phyloP scores from a whole-genome alignment of 495 filamentous ascomycete species.

The Chaetomium fimeti region DNA sequence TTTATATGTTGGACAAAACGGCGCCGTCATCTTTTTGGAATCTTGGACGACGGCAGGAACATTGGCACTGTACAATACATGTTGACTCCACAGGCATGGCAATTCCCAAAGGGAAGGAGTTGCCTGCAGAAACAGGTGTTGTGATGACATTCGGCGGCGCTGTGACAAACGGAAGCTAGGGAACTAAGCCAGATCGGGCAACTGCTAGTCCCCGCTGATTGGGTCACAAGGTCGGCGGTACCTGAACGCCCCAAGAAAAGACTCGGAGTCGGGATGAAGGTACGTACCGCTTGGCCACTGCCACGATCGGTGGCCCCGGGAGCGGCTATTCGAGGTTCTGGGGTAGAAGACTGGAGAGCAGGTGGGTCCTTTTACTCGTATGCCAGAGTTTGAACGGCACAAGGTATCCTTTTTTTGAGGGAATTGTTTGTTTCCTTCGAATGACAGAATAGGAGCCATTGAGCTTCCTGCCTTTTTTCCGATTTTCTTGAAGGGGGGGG shows the following conservation, averaged over 20 bases:
- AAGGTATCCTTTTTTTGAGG: not conserved
- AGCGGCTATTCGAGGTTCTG: conserved; percentile 40
- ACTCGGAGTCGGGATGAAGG: not conserved
- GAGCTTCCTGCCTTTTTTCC: not conserved
- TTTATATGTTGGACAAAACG: conserved; percentile 23
- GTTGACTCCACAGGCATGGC: conserved; percentile 17
- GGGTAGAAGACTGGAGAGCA: conserved; percentile 10
- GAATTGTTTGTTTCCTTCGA: conserved; percentile 5
- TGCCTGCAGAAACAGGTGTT: conserved; percentile 28
- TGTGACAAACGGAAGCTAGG: conserved; percentile 30
- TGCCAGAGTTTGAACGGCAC: not conserved
- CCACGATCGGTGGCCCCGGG: conserved; percentile 19
- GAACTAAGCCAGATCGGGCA: conserved; percentile 34
- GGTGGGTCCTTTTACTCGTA: conserved; percentile 7
- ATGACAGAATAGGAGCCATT: too few relatives aligned
- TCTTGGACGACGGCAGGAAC: conserved; percentile 16
- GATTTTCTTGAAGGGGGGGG: too few relatives aligned
- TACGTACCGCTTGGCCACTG: conserved; percentile 18
- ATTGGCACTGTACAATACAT: conserved; percentile 21
- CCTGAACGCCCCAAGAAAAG: conserved; percentile 28
- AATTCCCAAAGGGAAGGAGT: conserved; percentile 23
- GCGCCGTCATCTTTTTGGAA: not conserved
- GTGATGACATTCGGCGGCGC: conserved; percentile 34
- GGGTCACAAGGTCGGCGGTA: conserved; percentile 37
- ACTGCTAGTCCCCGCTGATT: conserved; percentile 33